These are phyloP conservation scores for Polyporus arcularius DNA, from an alignment of 768 basidiomycete genomes.

Conservation along the genomic window DNA sequence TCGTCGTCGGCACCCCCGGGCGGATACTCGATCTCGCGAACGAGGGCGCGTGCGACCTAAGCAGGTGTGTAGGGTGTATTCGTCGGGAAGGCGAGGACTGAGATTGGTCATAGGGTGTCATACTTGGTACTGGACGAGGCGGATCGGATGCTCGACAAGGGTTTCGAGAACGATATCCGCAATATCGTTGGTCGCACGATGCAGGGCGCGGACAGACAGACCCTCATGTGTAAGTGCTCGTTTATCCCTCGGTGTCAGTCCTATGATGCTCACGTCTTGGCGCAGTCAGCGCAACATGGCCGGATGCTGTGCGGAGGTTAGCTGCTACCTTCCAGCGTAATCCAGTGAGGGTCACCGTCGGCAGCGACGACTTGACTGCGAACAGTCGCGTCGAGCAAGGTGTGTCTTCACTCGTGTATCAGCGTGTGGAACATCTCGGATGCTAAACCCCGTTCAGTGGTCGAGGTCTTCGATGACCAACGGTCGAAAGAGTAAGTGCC, in stretches of 20 bases:
- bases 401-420: constrained; percentile 15
- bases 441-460: constrained; percentile 31
- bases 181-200: constrained; percentile 80
- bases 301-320: constrained; percentile 86
- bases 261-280: not conserved
- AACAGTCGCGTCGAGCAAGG: constrained; percentile 91
- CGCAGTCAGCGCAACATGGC: constrained; percentile 97
- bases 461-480: constrained; percentile 89
- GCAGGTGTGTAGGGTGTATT: constrained; percentile 48
- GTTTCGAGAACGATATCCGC: constrained; percentile 97
- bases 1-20: constrained; percentile 96
- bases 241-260: not conserved
- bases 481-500: constrained; percentile 80
- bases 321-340: constrained; percentile 85
- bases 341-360: constrained; percentile 91
- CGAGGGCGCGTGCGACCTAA: constrained; percentile 83
- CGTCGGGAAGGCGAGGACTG: too few species aligned
- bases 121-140: constrained; percentile 98
- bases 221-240: constrained; percentile 80
- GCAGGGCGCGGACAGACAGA: constrained; percentile 74
- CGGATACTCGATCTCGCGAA: constrained; percentile 90
- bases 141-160: constrained; percentile 97
- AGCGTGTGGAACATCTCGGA: not conserved
- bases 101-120: constrained; percentile 54
- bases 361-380: constrained; percentile 92